Base-by-base conservation (phyloP, 305 asterid species). In the Solanum hybrid region DNA sequence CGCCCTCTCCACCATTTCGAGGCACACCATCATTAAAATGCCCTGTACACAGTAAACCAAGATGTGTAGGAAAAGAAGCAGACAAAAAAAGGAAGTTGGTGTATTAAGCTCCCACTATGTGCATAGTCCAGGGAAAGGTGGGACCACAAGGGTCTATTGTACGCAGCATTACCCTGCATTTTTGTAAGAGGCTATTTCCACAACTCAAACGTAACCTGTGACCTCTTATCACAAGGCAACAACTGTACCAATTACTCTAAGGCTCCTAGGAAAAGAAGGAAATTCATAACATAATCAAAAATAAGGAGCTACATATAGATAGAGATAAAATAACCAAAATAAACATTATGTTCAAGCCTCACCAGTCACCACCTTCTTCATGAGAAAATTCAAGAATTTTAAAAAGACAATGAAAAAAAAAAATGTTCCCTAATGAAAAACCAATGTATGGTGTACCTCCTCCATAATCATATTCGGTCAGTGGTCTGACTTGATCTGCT, bases 401-500 rank as follows among this genome's bases (percentile, higher is more conserved):
- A 35, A 5, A 73, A 78, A 13, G 34, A 80, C 5, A n/a, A 35
- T n/a, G 33, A 5, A 37, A 28, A 33, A 61, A 46, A 31, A 20
- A 42, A 36, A 11, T 61, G 22, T 11, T 33, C 9, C 22, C 39
- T 14, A 28, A 36, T 69, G 74, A 37, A 29, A 73, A 39, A 73
- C 31, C 39, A 40, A 18, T 74, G n/a, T 57, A 57, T 57, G 69
- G 69, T 18, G 69, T 85, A 90, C 91, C 89, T 77, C 91, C 89
- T 86, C 46, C 90, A 26, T 86, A 87, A 39, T 87, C 91, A 87
- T 77, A 20, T 46, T 80, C 89, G 33, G 8, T 73, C 31, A 64
- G n/a, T 87, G 85, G 76, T n/a, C 84, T 87, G 8, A 90, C 90
- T 79, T 90, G 91, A 87, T 90, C 90, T 78, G 91, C 82, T 64